Evolutionary conservation across 768 basidiomycete genomes (phyloP).

Genomic region (Boletus insuetus): DNA sequence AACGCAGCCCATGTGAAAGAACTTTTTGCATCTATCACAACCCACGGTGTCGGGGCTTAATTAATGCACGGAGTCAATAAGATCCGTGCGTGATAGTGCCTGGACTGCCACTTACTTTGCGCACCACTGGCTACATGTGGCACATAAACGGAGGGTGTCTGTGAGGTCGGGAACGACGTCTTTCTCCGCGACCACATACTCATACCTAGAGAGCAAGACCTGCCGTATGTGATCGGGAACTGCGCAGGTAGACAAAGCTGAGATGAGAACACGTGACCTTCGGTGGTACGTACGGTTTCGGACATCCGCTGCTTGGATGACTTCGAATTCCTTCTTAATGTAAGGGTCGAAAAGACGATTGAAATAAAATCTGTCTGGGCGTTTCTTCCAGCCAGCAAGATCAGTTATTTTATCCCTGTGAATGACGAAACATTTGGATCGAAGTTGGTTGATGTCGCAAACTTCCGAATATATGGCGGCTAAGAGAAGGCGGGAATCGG

Average conservation of each 20-base stretch:
- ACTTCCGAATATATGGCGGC: conserved; percentile 97
- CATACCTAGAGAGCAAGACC: conserved; percentile 77
- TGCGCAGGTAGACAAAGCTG: conserved; percentile 31
- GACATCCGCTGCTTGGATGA: conserved; percentile 82
- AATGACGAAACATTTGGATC: conserved; percentile 89
- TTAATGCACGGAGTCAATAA: conserved; percentile 24
- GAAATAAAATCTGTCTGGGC: conserved; percentile 95
- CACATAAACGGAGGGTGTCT: conserved; percentile 81
- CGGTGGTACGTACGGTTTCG: conserved; percentile 70
- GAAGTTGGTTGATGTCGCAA: conserved; percentile 90
- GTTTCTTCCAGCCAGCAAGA: conserved; percentile 89
- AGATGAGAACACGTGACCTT: conserved; percentile 20
- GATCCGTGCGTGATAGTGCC: conserved; percentile 12
- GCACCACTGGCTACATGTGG: conserved; percentile 86
- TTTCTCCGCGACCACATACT: conserved; percentile 94
- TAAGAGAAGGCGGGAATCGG: conserved; percentile 88
- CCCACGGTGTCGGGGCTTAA: conserved; percentile 78
- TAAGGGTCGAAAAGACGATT: conserved; percentile 94
- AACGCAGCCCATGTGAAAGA: conserved; percentile 94
- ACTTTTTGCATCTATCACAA: conserved; percentile 88
- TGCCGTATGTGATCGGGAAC: conserved; percentile 82
- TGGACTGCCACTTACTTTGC: conserved; percentile 57
- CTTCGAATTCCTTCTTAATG: conserved; percentile 97
- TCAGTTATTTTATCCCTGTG: conserved; percentile 96
- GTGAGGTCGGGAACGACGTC: conserved; percentile 90